phyloP scores from a whole-genome alignment of 2,329 filamentous ascomycete genomes.

The Leptographium procerum region DNA sequence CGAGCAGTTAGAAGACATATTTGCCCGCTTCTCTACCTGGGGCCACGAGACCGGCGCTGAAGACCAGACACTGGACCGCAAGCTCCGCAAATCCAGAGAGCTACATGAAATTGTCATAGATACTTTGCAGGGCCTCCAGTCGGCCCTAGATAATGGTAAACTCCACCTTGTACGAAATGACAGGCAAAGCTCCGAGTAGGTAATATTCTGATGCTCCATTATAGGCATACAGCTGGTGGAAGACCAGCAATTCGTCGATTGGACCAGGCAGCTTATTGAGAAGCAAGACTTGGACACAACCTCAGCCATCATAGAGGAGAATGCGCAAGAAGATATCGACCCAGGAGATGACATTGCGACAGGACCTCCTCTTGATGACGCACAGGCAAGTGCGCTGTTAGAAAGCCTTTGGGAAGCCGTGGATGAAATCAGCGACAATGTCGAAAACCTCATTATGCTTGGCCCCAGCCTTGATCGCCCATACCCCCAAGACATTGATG shows the following conservation, averaged over 20 bases:
- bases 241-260: constrained; percentile 2
- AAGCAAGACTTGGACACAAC: background rate
- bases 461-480: constrained; percentile 10
- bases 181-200: too few relatives aligned
- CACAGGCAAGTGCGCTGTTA: background rate
- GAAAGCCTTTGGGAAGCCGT: background rate
- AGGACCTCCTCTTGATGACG: background rate
- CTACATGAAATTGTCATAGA: constrained; percentile 7
- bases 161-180: background rate
- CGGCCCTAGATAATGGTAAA: constrained; percentile 9
- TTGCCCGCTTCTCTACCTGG: constrained; percentile 9
- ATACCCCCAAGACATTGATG: constrained; percentile 10
- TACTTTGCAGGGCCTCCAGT: constrained; percentile 3
- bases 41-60: constrained; percentile 10
- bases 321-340: background rate
- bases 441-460: constrained; percentile 9
- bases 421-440: background rate
- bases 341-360: background rate
- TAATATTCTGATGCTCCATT: background rate
- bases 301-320: background rate
- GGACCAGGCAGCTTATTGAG: background rate
- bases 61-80: constrained; percentile 10
- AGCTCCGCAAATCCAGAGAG: constrained; percentile 9
- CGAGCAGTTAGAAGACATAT: constrained; percentile 6
- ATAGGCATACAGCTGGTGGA: constrained; percentile 7